Conservation (phyloP, 257 asterid species). For the Plantago major region DNA sequence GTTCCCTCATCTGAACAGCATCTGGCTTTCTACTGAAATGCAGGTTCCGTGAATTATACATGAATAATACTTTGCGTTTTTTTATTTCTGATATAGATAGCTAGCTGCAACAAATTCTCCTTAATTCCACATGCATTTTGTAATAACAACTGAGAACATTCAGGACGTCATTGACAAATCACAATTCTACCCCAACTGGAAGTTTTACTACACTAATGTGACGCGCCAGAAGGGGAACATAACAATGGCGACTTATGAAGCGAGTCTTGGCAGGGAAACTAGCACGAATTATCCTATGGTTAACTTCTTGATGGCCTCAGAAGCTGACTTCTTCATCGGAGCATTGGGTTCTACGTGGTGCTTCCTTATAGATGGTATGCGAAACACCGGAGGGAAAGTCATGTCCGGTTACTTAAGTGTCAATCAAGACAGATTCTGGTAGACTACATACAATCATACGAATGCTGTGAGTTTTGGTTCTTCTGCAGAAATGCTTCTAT, state of each 20-base stretch:
- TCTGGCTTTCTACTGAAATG: conserved; percentile 99
- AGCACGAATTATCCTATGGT: conserved; percentile 91
- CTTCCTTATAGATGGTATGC: conserved; percentile 89
- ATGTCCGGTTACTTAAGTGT: conserved; percentile 95
- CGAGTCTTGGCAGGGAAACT: conserved; percentile 83
- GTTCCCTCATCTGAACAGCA: conserved; percentile 65
- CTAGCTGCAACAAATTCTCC: background rate
- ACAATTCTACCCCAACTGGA: conserved; percentile 51
- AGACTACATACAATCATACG: background rate
- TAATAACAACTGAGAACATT: background rate
- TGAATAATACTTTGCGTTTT: background rate
- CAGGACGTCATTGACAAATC: conserved; percentile 78
- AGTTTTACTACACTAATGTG: conserved; percentile 75
- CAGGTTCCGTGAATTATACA: conserved; percentile 42
- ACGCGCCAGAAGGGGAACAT: conserved; percentile 76
- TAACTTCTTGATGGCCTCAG: conserved; percentile 94
- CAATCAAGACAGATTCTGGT: conserved; percentile 95
- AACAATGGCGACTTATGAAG: conserved; percentile 82
- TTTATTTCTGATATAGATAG: background rate
- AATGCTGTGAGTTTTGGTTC: too few relatives aligned
- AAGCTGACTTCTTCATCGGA: conserved; percentile 85
- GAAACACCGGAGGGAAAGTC: conserved; percentile 90
- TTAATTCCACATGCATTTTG: background rate
- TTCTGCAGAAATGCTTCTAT: too few relatives aligned
- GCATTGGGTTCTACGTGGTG: conserved; percentile 95